phyloP scores from a whole-genome alignment of 1,139 yeast species.

The Scheffersomyces illinoinensis region DNA sequence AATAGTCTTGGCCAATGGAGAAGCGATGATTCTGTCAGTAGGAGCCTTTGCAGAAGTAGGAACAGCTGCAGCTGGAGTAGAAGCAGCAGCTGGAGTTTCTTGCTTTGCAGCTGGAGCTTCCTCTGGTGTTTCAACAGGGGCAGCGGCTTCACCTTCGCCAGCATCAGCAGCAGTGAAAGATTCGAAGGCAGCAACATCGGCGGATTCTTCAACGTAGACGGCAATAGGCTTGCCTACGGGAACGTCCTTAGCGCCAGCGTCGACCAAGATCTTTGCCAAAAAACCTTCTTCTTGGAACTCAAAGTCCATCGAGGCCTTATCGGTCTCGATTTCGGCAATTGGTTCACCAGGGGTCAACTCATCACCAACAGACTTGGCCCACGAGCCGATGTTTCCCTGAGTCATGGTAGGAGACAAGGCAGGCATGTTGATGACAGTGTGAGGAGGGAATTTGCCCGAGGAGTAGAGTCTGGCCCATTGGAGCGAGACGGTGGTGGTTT shows the following conservation, averaged over 20 bases:
- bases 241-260: conserved; percentile 84
- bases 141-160: conserved; percentile 50
- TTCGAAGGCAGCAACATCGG: conserved; percentile 84
- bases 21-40: conserved; percentile 79
- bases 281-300: conserved; percentile 98
- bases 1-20: conserved; percentile 91
- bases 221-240: conserved; percentile 97
- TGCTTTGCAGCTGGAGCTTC: conserved; percentile 35
- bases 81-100: conserved; percentile 27
- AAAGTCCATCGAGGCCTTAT: conserved; percentile 98
- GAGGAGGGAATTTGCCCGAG: conserved; percentile 58
- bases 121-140: conserved; percentile 23
- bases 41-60: conserved; percentile 19
- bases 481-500: conserved; percentile 18
- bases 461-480: conserved; percentile 43
- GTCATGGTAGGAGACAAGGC: conserved; percentile 99
- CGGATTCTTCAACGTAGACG: conserved; percentile 87
- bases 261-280: conserved; percentile 86
- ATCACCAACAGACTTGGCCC: conserved; percentile 92
- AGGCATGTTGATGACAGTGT: conserved; percentile 79
- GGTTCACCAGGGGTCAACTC: conserved; percentile 87
- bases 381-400: conserved; percentile 84
- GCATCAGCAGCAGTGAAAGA: conserved; percentile 86
- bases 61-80: conserved; percentile 28
- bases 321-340: conserved; percentile 96